A percentile compares a stretch with the other conserved stretches of the same genome.
Evolutionary conservation across 148 eudicot species (phyloP).

Genomic region (Arctostaphylos glauca): DNA sequence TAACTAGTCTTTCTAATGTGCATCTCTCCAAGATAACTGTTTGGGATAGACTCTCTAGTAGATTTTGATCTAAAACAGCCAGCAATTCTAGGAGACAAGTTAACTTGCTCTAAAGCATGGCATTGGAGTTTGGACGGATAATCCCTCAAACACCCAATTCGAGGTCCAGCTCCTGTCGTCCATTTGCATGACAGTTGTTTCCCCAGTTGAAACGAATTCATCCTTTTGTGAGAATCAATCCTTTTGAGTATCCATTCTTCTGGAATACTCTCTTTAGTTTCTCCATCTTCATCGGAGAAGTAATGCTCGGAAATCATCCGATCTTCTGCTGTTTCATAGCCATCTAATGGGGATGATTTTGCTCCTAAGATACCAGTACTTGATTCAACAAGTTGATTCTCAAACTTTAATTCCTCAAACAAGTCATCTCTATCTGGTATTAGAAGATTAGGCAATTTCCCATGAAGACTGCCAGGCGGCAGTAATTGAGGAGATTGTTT

Average conservation of each 20-base stretch:
- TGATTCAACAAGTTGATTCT: slow-evolving; percentile 22
- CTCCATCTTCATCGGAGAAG: slow-evolving; percentile 28
- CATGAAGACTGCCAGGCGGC: slow-evolving; percentile 21
- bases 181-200: slow-evolving; percentile 82
- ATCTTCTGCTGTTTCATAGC: slow-evolving; percentile 36
- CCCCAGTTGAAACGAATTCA: slow-evolving; percentile 79
- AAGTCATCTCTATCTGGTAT: slow-evolving; percentile 61
- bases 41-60: slow-evolving; percentile 36
- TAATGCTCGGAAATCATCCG: slow-evolving; percentile 16
- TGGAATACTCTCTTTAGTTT: slow-evolving; percentile 39
- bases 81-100: slow-evolving; percentile 70
- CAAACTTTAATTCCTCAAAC: slow-evolving; percentile 32
- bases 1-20: slow-evolving; percentile 17
- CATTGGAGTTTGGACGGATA: slow-evolving; percentile 77
- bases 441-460: slow-evolving; percentile 41
- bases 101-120: slow-evolving; percentile 67
- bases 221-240: slow-evolving; percentile 71
- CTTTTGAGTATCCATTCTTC: slow-evolving; percentile 47
- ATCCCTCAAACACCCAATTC: slow-evolving; percentile 88
- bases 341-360: slow-evolving; percentile 27
- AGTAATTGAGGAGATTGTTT: slow-evolving; percentile 23
- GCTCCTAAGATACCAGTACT: neutral
- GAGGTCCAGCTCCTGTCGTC: slow-evolving; percentile 95
- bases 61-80: slow-evolving; percentile 30
- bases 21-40: slow-evolving; percentile 16